Conservation (phyloP, 106 monocot species). For the Dendrobium chrysotoxum region DNA sequence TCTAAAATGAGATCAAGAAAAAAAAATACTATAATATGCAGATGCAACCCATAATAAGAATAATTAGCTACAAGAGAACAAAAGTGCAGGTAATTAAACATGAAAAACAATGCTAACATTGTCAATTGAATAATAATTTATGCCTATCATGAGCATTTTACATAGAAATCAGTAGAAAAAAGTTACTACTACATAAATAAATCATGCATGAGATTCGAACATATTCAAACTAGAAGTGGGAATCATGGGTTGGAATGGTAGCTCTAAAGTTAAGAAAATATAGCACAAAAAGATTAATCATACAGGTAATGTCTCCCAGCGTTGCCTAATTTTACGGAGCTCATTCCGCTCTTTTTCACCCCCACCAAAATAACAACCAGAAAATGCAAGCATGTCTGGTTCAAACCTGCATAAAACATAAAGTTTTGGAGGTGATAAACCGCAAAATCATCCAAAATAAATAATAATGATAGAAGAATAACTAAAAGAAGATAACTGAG, state of each 20-base stretch:
- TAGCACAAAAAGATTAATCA: constrained; percentile 14
- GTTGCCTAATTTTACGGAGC: constrained; percentile 55
- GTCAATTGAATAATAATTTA: too few relatives aligned
- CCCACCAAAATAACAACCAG: constrained; percentile 75
- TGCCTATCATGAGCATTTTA: too few relatives aligned
- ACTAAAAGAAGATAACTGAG: too few relatives aligned
- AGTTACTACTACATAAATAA: too few relatives aligned
- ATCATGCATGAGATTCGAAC: too few relatives aligned
- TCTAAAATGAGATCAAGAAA: too few relatives aligned
- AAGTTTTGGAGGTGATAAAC: background rate
- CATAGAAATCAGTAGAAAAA: too few relatives aligned
- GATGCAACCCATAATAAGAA: background rate
- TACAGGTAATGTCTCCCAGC: constrained; percentile 73
- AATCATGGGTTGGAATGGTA: too few relatives aligned
- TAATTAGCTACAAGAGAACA: background rate
- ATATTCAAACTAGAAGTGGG: too few relatives aligned
- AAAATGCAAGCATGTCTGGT: constrained; percentile 73
- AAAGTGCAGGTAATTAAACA: background rate
- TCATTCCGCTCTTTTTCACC: constrained; percentile 61
- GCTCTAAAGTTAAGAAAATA: background rate
- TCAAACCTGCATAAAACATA: constrained; percentile 35
- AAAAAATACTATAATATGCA: background rate
- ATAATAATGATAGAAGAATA: background rate
- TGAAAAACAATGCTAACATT: too few relatives aligned
- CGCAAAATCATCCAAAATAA: background rate